A percentile compares a stretch with the other conserved stretches of the same genome.
These are phyloP conservation scores for Fusarium redolens DNA, from an alignment of 2,329 filamentous ascomycete genomes.

Conservation along the genomic window DNA sequence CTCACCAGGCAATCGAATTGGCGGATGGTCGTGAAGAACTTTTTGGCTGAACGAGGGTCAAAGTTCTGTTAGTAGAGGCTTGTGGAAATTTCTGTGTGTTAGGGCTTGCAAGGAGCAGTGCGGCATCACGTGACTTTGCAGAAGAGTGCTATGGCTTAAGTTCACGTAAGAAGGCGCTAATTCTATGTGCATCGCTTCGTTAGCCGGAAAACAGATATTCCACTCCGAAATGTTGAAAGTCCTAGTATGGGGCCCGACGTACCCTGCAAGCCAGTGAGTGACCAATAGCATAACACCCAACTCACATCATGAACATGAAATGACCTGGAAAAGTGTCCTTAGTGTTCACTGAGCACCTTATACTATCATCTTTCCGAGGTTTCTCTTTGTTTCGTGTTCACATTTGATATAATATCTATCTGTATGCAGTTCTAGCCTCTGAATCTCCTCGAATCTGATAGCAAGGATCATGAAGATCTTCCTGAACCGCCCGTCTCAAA, in stretches of 20 bases:
- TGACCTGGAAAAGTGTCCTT: background rate
- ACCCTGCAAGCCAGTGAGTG: background rate
- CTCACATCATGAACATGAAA: background rate
- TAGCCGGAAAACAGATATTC: constrained; percentile 8
- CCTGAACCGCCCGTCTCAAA: background rate
- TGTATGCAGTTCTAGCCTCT: background rate
- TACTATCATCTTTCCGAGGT: background rate
- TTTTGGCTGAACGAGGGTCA: constrained; percentile 48
- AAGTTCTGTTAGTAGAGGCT: constrained; percentile 42
- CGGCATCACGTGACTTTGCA: background rate
- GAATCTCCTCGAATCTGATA: constrained; percentile 1
- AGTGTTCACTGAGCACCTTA: too few species aligned
- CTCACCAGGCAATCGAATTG: constrained; percentile 63
- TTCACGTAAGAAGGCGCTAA: too few species aligned
- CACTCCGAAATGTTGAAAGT: constrained; percentile 20
- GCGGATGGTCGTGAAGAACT: constrained; percentile 54
- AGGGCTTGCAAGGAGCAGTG: background rate
- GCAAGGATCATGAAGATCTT: constrained; percentile 23
- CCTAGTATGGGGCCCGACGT: constrained; percentile 3
- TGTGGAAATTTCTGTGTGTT: background rate
- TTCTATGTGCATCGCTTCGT: too few species aligned
- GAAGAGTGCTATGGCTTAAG: too few species aligned
- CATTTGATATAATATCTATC: background rate
- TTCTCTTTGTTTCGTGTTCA: background rate
- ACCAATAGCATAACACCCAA: background rate